Percentiles rank a stretch among this genome's conserved stretches.
Conservation (phyloP, 169 alveolate species). For the Cryptosporidium andersoni region DNA sequence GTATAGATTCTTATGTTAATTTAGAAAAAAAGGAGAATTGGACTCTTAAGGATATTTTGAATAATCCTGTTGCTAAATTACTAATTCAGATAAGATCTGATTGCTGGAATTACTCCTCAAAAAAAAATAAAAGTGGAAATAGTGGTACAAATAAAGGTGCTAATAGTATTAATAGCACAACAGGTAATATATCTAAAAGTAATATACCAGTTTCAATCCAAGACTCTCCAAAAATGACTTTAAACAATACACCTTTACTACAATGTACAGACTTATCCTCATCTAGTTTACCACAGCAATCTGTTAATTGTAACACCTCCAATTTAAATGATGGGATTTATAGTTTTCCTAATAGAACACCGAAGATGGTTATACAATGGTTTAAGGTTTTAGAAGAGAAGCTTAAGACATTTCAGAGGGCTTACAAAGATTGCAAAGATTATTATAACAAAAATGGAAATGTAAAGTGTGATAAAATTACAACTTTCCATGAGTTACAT, state of each 20-base stretch:
- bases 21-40: constrained; percentile 1
- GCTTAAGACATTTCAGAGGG: constrained; percentile 2
- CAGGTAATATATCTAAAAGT: not conserved
- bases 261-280: not conserved
- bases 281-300: not conserved
- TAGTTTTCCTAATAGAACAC: constrained; percentile 59
- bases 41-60: constrained; percentile 45
- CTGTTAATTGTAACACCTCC: not conserved
- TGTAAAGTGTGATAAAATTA: constrained; percentile 13
- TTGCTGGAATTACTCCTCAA: constrained; percentile 53
- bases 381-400: constrained; percentile 34
- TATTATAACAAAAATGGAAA: constrained; percentile 57
- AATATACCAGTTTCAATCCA: constrained; percentile 27
- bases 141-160: not conserved
- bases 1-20: not conserved
- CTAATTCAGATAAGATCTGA: constrained; percentile 42
- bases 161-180: not conserved
- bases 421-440: constrained; percentile 35
- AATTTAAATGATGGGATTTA: not conserved
- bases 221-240: constrained; percentile 17
- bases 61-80: constrained; percentile 30
- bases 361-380: constrained; percentile 57
- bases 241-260: constrained; percentile 7
- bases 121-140: constrained; percentile 11
- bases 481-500: constrained; percentile 3